Base-by-base conservation (phyloP, 2,329 filamentous ascomycete genomes). In the Penicillium sp. region DNA sequence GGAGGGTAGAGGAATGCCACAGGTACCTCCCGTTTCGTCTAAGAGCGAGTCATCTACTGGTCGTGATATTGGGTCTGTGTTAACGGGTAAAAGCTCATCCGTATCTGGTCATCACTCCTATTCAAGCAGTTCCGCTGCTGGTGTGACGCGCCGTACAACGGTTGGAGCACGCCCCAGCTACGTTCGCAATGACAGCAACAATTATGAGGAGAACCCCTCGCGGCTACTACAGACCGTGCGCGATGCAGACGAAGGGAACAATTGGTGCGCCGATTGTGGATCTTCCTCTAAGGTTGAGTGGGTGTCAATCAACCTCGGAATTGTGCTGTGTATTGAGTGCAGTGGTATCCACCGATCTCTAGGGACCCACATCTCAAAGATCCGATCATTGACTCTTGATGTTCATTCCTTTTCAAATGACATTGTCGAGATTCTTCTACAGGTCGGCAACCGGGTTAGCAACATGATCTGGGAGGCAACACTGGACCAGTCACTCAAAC, bases 301-400 rank as follows among this genome's bases (percentile, higher is more conserved):
- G 95, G 95, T 98, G 27, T 98, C 95, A 0, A 96, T 99, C 77
- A 99, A 99, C 69, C 83, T 99, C 4, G 95, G 91, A 46, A 96
- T 99, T 58, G 88, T 99, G 53, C 84, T 99, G 21, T 99, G 95
- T 78, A 97, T 97, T 72, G 93, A 99, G 75, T 99, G 95, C 77
- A 96, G 93, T 72, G 95, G 95, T 62, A 97, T 99, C 60, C 95
- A 99, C 75, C 88, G 95, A 43, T 98, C 93, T 1, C 83, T 99
- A 3, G 95, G 95, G 13, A 99, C 95, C 1, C 95, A 99, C 74
- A 97, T 99, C 70, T 96, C 92, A 75, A 99, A 99, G 78, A 87
- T 99, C 42, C 90, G 95, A 53, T 98, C 95, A 13, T 83, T 99
- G 43, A 99, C 95, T 0, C 83, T 99, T 43, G 95, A 99, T 72